Percentiles rank a stretch among this genome's conserved stretches.
Evolutionary conservation across 257 asterid genomes (phyloP).

Genomic region (Solanum lycopersicoides): DNA sequence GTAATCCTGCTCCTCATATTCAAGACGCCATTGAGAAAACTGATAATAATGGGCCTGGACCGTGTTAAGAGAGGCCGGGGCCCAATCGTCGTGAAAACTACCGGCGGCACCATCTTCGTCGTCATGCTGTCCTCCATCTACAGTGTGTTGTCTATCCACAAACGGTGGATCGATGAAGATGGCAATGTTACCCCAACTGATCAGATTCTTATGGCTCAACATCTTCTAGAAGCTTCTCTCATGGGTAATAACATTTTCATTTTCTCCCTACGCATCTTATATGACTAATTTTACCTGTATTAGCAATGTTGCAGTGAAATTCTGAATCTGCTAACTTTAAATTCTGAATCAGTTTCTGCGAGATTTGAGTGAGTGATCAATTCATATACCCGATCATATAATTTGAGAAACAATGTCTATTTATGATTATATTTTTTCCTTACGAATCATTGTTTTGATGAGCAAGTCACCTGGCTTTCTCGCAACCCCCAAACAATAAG

Average conservation of each 20-base stretch:
- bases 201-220: slow-evolving; percentile 64
- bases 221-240: slow-evolving; percentile 83
- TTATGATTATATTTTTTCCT: neutral
- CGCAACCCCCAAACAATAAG: neutral
- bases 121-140: slow-evolving; percentile 54
- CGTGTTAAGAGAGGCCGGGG: slow-evolving; percentile 78
- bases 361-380: neutral
- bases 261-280: neutral
- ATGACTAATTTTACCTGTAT: neutral
- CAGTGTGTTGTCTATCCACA: slow-evolving; percentile 46
- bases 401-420: neutral
- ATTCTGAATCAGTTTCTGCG: neutral
- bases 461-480: neutral
- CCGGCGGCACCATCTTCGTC: slow-evolving; percentile 41
- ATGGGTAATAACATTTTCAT: slow-evolving; percentile 42
- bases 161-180: slow-evolving; percentile 60
- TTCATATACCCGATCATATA: neutral
- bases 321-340: neutral
- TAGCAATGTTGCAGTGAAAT: neutral
- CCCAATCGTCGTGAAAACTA: slow-evolving; percentile 59
- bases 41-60: slow-evolving; percentile 65
- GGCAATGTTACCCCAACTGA: slow-evolving; percentile 69
- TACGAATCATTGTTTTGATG: neutral
- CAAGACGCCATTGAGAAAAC: slow-evolving; percentile 79
- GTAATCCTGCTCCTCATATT: slow-evolving; percentile 67